phyloP scores from a whole-genome alignment of 352 stramenopile genomes.

The Globisporangium middletonii region DNA sequence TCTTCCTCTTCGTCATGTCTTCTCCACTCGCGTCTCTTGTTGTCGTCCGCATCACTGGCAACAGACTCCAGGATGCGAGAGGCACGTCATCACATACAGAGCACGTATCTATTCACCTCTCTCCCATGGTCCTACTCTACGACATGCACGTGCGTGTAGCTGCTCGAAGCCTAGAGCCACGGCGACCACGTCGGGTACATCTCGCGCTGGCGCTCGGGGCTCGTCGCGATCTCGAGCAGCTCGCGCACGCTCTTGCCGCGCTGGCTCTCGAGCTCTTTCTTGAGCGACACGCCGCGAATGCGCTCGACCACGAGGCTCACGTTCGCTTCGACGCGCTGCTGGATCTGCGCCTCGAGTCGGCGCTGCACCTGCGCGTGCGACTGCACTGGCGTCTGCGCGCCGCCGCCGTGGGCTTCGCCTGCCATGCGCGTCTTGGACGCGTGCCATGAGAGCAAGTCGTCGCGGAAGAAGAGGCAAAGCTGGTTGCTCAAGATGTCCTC shows the following conservation, averaged over 20 bases:
- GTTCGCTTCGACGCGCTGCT: conserved; percentile 83
- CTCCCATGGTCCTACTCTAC: not conserved
- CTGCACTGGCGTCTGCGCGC: conserved; percentile 14
- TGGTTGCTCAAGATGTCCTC: conserved; percentile 83
- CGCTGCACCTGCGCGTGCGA: conserved; percentile 33
- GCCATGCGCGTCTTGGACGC: conserved; percentile 75
- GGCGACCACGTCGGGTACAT: conserved; percentile 88
- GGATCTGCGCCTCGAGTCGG: conserved; percentile 69
- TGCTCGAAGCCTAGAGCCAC: conserved; percentile 54
- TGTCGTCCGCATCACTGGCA: too few relatives aligned
- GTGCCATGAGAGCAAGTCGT: conserved; percentile 86
- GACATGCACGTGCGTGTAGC: not conserved
- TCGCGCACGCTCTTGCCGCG: conserved; percentile 73
- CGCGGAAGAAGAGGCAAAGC: conserved; percentile 85
- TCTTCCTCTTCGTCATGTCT: too few relatives aligned
- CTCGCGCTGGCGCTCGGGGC: conserved; percentile 67
- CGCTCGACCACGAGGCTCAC: conserved; percentile 78
- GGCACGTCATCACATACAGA: too few relatives aligned
- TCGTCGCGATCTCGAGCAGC: conserved; percentile 79
- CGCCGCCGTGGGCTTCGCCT: conserved; percentile 14
- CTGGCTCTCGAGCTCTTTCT: conserved; percentile 60
- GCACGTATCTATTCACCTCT: not conserved
- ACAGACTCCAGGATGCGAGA: too few relatives aligned
- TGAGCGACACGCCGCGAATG: conserved; percentile 71
- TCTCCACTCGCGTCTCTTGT: too few relatives aligned